phyloP scores from a whole-genome alignment of 2,329 filamentous ascomycete species.

The Aureobasidium melanogenum region DNA sequence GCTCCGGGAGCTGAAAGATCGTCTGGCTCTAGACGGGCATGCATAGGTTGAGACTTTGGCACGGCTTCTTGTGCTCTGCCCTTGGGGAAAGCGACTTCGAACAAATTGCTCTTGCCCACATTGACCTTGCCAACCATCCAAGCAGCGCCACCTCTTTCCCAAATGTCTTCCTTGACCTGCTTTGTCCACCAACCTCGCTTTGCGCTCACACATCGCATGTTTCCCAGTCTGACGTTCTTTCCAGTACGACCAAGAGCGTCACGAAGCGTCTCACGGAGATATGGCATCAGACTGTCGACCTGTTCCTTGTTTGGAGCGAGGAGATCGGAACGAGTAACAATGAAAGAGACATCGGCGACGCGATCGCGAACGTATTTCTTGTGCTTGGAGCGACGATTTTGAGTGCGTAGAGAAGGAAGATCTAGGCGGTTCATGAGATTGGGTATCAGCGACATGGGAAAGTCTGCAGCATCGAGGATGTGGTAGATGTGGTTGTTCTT shows the following conservation, averaged over 20 bases:
- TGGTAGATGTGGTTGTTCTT: conserved; percentile 94
- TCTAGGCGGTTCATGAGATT: conserved; percentile 62
- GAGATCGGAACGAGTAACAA: conserved; percentile 82
- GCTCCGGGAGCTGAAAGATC: neutral
- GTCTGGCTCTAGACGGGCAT: neutral
- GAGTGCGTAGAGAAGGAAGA: conserved; percentile 64
- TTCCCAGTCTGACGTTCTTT: conserved; percentile 70
- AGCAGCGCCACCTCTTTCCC: conserved; percentile 69
- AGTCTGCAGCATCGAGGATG: conserved; percentile 88
- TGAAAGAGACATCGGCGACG: conserved; percentile 74
- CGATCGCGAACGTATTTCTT: conserved; percentile 58
- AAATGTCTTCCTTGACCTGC: conserved; percentile 77
- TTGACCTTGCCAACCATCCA: conserved; percentile 99
- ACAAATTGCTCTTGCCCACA: conserved; percentile 90
- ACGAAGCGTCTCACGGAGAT: conserved; percentile 66
- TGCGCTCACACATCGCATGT: conserved; percentile 77
- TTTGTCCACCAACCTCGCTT: conserved; percentile 86
- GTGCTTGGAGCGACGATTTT: conserved; percentile 66
- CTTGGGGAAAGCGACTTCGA: conserved; percentile 82
- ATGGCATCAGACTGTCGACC: conserved; percentile 80
- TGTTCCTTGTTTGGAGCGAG: conserved; percentile 75
- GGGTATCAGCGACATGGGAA: conserved; percentile 85
- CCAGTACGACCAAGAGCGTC: conserved; percentile 62
- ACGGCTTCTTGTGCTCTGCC: conserved; percentile 29
- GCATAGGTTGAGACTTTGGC: neutral